Conservation (phyloP, 2,329 filamentous ascomycete genomes). For the Colletotrichum magnum region DNA sequence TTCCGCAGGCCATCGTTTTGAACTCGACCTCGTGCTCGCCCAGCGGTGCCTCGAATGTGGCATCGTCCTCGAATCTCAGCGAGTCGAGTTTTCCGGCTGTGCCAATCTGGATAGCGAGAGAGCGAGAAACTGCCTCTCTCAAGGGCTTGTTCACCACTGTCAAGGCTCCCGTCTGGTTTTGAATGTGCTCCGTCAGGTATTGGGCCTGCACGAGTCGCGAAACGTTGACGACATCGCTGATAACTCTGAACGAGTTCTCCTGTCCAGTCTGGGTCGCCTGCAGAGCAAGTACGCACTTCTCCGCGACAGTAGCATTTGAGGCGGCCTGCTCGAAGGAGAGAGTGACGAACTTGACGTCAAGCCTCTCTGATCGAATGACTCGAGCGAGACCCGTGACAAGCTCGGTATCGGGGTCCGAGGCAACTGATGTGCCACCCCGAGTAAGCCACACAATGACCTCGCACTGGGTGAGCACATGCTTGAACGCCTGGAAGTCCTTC, state of each 20-base stretch:
- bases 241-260: slow-evolving; percentile 30
- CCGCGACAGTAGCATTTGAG: slow-evolving; percentile 15
- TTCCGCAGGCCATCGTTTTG: slow-evolving; percentile 56
- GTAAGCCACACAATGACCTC: slow-evolving; percentile 36
- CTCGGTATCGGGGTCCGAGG: slow-evolving; percentile 41
- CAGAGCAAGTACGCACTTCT: slow-evolving; percentile 17
- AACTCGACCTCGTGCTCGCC: slow-evolving; percentile 56
- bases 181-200: slow-evolving; percentile 34
- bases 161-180: slow-evolving; percentile 37
- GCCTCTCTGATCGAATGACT: slow-evolving; percentile 42
- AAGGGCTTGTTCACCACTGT: slow-evolving; percentile 17
- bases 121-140: neutral
- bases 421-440: slow-evolving; percentile 21
- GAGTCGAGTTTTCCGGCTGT: slow-evolving; percentile 45
- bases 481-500: slow-evolving; percentile 40
- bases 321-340: slow-evolving; percentile 41
- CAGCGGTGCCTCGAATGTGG: slow-evolving; percentile 45
- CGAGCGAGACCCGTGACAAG: slow-evolving; percentile 44
- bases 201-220: slow-evolving; percentile 27
- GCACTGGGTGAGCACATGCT: slow-evolving; percentile 43
- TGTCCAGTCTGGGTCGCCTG: neutral
- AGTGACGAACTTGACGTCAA: slow-evolving; percentile 41
- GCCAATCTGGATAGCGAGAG: slow-evolving; percentile 52
- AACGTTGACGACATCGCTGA: slow-evolving; percentile 6
- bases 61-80: slow-evolving; percentile 46